Base-by-base conservation (phyloP, 2,329 filamentous ascomycete species). In the Colletotrichum eleusines region DNA sequence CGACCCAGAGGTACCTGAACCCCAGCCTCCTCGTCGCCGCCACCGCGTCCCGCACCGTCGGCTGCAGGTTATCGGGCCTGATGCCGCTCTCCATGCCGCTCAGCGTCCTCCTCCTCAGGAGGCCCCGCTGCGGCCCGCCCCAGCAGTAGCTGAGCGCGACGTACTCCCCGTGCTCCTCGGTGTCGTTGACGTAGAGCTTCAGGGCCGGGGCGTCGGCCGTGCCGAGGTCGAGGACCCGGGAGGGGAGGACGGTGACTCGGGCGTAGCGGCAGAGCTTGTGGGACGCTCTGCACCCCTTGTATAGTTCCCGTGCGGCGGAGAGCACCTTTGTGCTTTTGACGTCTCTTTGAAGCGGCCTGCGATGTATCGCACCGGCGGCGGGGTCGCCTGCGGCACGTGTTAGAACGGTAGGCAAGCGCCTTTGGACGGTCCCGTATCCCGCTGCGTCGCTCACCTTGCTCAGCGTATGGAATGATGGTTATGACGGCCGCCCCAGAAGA, bases 91-190 rank as follows among this genome's bases (percentile, higher is more conserved):
- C 9, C 68, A 71, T 71, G 4, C 26, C 12, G 0, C 14, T 20
- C 2, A 67, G 62, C 2, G 61, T 63, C 1, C 2, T 18, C 3
- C 11, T 44, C 0, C 16, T 23, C 1, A 73, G 35, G 2, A 46
- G 28, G 11, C 42, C 55, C 12, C 40, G n/a, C 46, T 72, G 63
- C 2, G 35, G 12, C 38, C 61, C 67, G 51, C 73, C 74, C 74
- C 74, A 75, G 31, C 72, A 73, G 20, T 75, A 75, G 66, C 74
- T 75, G 9, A 75, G 64, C 1, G 74, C 74, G 20, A 73, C n/a
- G 42, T 75, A 75, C 20, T 57, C 46, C 4, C 58, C 70, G 28
- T 26, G 50, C 18, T 40, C 2, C 8, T 71, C 66, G 5, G 35
- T 12, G 0, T 53, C 26, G 18, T 71, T 72, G n/a, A 72, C 2